phyloP scores from a whole-genome alignment of 169 alveolate species.

The Eimeria necatrix region DNA sequence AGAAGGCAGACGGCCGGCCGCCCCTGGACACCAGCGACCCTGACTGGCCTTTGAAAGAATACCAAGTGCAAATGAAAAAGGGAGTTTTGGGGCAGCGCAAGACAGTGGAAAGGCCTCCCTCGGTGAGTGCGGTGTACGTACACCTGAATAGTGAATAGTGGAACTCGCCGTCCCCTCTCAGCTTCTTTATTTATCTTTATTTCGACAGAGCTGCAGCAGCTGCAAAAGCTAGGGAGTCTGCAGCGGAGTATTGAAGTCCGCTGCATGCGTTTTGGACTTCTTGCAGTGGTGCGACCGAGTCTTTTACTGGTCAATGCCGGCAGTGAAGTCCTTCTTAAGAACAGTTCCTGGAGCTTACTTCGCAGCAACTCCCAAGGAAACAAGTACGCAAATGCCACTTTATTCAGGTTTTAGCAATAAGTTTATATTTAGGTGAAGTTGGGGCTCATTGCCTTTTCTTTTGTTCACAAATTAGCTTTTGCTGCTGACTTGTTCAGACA shows the following conservation, averaged over 20 bases:
- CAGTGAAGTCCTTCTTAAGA: background rate
- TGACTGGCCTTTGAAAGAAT: slow-evolving; percentile 89
- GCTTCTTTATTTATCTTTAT: background rate
- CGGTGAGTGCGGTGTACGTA: slow-evolving; percentile 36
- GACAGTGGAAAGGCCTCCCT: slow-evolving; percentile 70
- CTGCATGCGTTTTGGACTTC: background rate
- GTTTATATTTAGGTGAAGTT: background rate
- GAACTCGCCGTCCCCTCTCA: background rate
- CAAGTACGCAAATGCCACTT: background rate
- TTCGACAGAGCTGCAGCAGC: too few relatives aligned
- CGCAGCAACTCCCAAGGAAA: slow-evolving; percentile 49
- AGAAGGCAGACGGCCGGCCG: slow-evolving; percentile 89
- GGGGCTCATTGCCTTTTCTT: background rate
- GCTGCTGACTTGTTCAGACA: too few relatives aligned
- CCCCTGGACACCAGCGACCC: slow-evolving; percentile 83
- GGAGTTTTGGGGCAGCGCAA: slow-evolving; percentile 81
- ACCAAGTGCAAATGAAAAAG: slow-evolving; percentile 85
- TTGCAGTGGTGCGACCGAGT: slow-evolving; percentile 79
- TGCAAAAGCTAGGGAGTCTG: background rate
- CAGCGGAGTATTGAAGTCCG: background rate
- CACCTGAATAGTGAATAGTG: background rate
- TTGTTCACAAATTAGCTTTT: too few relatives aligned
- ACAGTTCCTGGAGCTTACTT: slow-evolving; percentile 45
- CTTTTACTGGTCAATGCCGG: slow-evolving; percentile 57
- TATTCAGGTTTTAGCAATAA: background rate